These are phyloP conservation scores for Rhodotorula diobovata DNA, from an alignment of 768 basidiomycete species.

Conservation along the genomic window DNA sequence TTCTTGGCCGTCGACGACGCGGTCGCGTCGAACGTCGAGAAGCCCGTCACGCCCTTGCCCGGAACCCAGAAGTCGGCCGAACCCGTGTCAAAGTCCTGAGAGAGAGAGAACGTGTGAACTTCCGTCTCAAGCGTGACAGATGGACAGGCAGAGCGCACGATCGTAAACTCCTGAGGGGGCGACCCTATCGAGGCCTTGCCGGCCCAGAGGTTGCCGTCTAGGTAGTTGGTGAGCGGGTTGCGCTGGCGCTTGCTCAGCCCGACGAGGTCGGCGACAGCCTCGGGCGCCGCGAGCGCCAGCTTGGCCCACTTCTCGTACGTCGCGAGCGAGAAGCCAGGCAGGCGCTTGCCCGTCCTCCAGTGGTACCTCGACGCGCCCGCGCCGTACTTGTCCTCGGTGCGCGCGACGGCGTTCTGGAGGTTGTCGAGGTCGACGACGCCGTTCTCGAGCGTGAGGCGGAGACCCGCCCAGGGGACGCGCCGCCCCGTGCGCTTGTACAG, in stretches of 20 bases:
- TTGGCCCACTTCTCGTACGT: constrained; percentile 1
- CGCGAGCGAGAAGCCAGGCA: constrained; percentile 3
- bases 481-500: background rate
- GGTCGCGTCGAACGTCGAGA: constrained; percentile 11
- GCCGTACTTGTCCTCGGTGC: background rate
- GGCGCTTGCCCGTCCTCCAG: background rate
- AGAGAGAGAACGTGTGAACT: background rate
- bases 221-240: constrained; percentile 17
- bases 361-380: background rate
- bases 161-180: constrained; percentile 49
- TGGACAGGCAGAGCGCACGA: constrained; percentile 21
- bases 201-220: constrained; percentile 47
- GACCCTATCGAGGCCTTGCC: constrained; percentile 51
- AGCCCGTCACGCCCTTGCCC: constrained; percentile 1
- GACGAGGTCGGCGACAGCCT: background rate
- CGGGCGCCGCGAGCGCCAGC: background rate
- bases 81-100: constrained; percentile 49
- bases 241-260: constrained; percentile 11
- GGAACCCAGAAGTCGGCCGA: constrained; percentile 41
- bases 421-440: constrained; percentile 9
- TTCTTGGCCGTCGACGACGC: constrained; percentile 44
- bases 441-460: background rate
- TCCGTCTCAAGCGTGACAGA: background rate
- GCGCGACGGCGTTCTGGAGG: background rate
- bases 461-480: background rate